Evolutionary conservation across 768 basidiomycete genomes (phyloP).

Genomic region (Tylopilus felleus): DNA sequence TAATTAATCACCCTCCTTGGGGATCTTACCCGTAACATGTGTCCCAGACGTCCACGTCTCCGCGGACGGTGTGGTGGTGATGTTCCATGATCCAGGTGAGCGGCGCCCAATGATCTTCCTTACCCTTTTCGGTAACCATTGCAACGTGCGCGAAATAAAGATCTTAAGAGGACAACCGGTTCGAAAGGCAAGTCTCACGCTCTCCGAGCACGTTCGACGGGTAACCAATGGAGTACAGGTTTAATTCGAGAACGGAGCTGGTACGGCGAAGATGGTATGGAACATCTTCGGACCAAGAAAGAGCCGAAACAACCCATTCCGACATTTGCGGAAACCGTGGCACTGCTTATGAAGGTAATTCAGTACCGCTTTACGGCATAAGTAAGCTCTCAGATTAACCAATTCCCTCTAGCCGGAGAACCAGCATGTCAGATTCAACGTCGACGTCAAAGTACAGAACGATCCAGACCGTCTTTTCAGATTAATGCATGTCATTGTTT

Average conservation of each 20-base stretch:
- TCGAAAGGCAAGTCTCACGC: constrained; percentile 47
- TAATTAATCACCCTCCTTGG: constrained; percentile 48
- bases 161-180: constrained; percentile 79
- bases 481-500: constrained; percentile 70
- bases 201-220: constrained; percentile 25
- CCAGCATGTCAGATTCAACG: constrained; percentile 71
- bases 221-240: constrained; percentile 39
- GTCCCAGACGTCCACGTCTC: constrained; percentile 93
- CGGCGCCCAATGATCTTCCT: constrained; percentile 15
- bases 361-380: constrained; percentile 6
- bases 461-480: constrained; percentile 82
- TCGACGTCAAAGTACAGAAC: constrained; percentile 94
- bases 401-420: constrained; percentile 57
- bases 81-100: constrained; percentile 93
- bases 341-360: constrained; percentile 71
- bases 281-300: constrained; percentile 77
- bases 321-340: constrained; percentile 82
- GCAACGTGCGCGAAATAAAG: constrained; percentile 36
- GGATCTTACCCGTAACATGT: constrained; percentile 47
- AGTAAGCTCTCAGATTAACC: constrained; percentile 2
- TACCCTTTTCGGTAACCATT: constrained; percentile 21
- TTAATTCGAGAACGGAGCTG: constrained; percentile 68
- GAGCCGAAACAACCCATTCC: constrained; percentile 85
- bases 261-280: constrained; percentile 67
- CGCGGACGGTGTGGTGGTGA: constrained; percentile 78